Base-by-base conservation (phyloP, 2,329 filamentous ascomycete genomes). In the Huntiella decipiens region DNA sequence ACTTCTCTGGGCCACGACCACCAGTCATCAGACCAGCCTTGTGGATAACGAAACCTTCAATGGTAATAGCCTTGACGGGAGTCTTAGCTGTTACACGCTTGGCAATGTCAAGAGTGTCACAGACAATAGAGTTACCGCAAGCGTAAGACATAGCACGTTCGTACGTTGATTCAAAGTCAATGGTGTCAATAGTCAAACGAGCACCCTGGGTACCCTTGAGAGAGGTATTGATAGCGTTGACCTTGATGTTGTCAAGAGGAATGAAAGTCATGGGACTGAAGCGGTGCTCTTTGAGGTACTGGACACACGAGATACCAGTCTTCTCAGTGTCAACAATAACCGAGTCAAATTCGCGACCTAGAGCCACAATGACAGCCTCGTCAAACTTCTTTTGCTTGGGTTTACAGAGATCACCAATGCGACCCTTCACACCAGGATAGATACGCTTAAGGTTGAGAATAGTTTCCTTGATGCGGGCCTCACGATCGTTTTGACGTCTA, bases 341-440 rank as follows among this genome's bases (percentile, higher is more conserved):
- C 0, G 87, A 83, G 59, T 98, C 88, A 58, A 94, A 94, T 57
- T 96, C 83, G 46, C 84, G 77, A 43, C 91, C 91, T 3, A 98
- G 73, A 5, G 93, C 86, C 16, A 85, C 92, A 55, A 84, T 85
- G 52, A 98, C 83, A 39, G 91, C 91, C 53, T 91, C 84, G 52
- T 91, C 83, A 56, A 79, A 98, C 60, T 95, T 96, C 63, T 93
- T 95, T 64, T 95, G 85, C 61, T 95, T 96, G 1, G 91, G 88
- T 53, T 84, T 87, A 65, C 91, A 95, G 37, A 98, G 73, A 53
- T 94, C 85, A 51, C 85, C 84, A 39, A 96, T 75, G 39, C 88
- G 79, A 15, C 91, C 91, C 53, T 83, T 83, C 38, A 98, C 88
- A 40, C 88, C 88, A 1, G 86, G 84, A 55, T 86, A 94, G 52